phyloP scores from a whole-genome alignment of 495 filamentous ascomycete species.

The Penicillium waksmanii region DNA sequence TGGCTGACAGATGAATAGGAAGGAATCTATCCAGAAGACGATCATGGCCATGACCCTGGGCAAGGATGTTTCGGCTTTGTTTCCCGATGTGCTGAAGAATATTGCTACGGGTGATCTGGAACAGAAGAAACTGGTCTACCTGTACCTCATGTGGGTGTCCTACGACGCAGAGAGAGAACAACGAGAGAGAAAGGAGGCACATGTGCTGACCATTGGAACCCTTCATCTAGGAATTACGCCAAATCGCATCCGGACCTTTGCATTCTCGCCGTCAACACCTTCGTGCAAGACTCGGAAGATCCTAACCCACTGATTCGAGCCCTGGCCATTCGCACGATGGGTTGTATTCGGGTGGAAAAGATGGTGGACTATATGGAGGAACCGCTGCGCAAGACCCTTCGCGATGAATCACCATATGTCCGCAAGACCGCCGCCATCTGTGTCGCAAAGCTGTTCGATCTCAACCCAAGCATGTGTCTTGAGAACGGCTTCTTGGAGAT shows the following conservation, averaged over 20 bases:
- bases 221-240: slow-evolving; percentile 86
- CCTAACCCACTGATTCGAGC: slow-evolving; percentile 95
- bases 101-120: slow-evolving; percentile 94
- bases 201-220: slow-evolving; percentile 20
- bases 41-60: slow-evolving; percentile 99
- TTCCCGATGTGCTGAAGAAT: slow-evolving; percentile 98
- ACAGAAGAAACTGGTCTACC: slow-evolving; percentile 99
- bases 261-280: slow-evolving; percentile 98
- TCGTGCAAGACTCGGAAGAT: slow-evolving; percentile 98
- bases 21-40: slow-evolving; percentile 98
- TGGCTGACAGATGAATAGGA: slow-evolving; percentile 56
- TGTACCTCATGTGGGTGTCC: slow-evolving; percentile 86
- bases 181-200: slow-evolving; percentile 1
- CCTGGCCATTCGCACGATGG: slow-evolving; percentile 98
- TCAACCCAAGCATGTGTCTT: slow-evolving; percentile 87
- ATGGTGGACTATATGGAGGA: slow-evolving; percentile 99
- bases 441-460: slow-evolving; percentile 95
- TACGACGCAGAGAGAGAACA: slow-evolving; percentile 2
- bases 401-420: slow-evolving; percentile 97
- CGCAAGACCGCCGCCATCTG: slow-evolving; percentile 98
- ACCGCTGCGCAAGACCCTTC: slow-evolving; percentile 91
- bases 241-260: slow-evolving; percentile 99
- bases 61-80: slow-evolving; percentile 96
- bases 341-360: slow-evolving; percentile 97
- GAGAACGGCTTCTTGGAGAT: slow-evolving; percentile 97